Conservation (phyloP, 805 yeast species). For the Saccharomycopsis malanga region DNA sequence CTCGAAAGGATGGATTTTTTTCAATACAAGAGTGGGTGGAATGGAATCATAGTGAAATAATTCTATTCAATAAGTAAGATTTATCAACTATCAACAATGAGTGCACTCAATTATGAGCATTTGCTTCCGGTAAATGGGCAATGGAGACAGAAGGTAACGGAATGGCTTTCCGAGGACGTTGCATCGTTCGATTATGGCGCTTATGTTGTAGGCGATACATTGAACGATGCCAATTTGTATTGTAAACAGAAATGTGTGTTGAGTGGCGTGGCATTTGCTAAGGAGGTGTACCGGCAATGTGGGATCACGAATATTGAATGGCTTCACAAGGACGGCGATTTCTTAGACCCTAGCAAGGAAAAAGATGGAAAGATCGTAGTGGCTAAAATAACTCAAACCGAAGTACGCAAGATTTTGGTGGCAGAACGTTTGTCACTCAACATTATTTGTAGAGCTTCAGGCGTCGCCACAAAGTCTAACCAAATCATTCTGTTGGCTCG, state of each 20-base stretch:
- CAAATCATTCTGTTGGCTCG: slow-evolving; percentile 55
- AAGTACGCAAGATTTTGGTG: slow-evolving; percentile 68
- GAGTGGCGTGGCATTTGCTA: slow-evolving; percentile 84
- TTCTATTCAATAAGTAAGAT: too few relatives aligned
- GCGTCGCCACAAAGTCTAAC: slow-evolving; percentile 73
- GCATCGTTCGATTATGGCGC: slow-evolving; percentile 96
- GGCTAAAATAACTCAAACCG: slow-evolving; percentile 65
- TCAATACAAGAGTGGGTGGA: too few relatives aligned
- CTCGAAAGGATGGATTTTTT: too few relatives aligned
- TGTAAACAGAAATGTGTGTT: slow-evolving; percentile 78
- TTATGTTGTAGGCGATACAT: slow-evolving; percentile 77
- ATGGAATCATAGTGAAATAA: too few relatives aligned
- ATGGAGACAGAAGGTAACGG: slow-evolving; percentile 76
- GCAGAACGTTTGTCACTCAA: slow-evolving; percentile 87
- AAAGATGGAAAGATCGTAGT: slow-evolving; percentile 54
- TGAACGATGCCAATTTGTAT: slow-evolving; percentile 66
- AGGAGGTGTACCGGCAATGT: slow-evolving; percentile 76
- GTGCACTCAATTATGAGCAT: slow-evolving; percentile 29
- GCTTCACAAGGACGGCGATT: slow-evolving; percentile 65
- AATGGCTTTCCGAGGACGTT: slow-evolving; percentile 78
- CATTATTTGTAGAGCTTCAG: slow-evolving; percentile 74
- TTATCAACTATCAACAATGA: neutral
- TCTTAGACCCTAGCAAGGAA: slow-evolving; percentile 36
- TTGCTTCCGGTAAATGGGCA: slow-evolving; percentile 67
- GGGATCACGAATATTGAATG: slow-evolving; percentile 57